Conservation (phyloP, 352 stramenopile genomes). For the Pythium volutum region DNA sequence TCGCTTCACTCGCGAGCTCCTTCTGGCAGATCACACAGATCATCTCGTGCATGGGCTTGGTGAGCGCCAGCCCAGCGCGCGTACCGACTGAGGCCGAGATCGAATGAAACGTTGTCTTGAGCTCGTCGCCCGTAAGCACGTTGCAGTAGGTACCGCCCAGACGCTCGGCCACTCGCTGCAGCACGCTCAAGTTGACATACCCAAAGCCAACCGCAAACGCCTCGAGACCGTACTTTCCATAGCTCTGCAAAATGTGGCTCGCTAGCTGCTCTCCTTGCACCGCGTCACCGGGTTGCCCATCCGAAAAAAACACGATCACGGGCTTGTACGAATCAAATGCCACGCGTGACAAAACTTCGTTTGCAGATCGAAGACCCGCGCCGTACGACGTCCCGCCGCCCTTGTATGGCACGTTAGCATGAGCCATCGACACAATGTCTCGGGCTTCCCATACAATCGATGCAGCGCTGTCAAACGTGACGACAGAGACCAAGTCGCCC, state of each 20-base stretch:
- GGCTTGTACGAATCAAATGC: slow-evolving; percentile 61
- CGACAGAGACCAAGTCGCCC: slow-evolving; percentile 70
- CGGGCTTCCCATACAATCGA: slow-evolving; percentile 50
- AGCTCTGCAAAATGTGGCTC: slow-evolving; percentile 45
- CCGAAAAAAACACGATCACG: slow-evolving; percentile 76
- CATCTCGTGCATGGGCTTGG: slow-evolving; percentile 53
- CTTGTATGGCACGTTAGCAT: slow-evolving; percentile 29
- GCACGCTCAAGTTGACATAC: slow-evolving; percentile 47
- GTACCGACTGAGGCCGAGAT: slow-evolving; percentile 74
- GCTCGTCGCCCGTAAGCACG: slow-evolving; percentile 55
- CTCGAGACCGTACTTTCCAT: slow-evolving; percentile 56
- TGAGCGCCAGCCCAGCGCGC: slow-evolving; percentile 49
- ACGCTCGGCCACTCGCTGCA: slow-evolving; percentile 51
- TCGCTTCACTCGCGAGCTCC: slow-evolving; percentile 49
- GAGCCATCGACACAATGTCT: slow-evolving; percentile 43
- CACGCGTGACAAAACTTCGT: slow-evolving; percentile 66
- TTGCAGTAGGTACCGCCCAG: slow-evolving; percentile 62
- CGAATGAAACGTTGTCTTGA: slow-evolving; percentile 71
- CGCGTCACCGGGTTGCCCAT: slow-evolving; percentile 53
- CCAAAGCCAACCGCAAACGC: slow-evolving; percentile 75
- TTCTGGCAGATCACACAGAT: slow-evolving; percentile 60
- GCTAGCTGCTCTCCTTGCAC: slow-evolving; percentile 49
- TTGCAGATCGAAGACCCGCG: slow-evolving; percentile 48
- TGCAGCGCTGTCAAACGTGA: slow-evolving; percentile 51
- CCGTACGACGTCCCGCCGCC: slow-evolving; percentile 53